phyloP scores from a whole-genome alignment of 1,284 basidiomycete genomes.

The Psilocybe mexicana region DNA sequence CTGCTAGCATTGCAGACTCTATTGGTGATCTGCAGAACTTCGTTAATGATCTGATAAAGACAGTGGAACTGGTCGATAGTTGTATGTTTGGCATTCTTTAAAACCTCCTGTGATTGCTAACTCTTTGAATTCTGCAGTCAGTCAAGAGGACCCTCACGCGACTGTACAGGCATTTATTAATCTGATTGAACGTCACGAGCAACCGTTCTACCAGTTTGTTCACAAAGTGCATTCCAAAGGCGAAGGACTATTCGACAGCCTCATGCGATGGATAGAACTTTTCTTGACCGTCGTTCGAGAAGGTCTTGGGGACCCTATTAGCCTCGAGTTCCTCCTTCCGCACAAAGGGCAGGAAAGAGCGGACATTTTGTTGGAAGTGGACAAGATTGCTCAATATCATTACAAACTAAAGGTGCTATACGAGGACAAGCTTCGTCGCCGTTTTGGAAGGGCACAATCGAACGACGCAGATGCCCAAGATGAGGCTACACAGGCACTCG shows the following conservation, averaged over 20 bases:
- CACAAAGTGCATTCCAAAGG: conserved; percentile 99
- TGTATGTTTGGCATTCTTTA: conserved; percentile 49
- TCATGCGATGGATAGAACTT: conserved; percentile 97
- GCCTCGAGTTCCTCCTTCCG: conserved; percentile 86
- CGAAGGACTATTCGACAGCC: conserved; percentile 87
- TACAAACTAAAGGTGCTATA: conserved; percentile 90
- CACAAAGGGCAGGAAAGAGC: conserved; percentile 73
- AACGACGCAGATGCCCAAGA: conserved; percentile 66
- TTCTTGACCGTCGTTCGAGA: conserved; percentile 94
- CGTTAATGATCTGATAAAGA: conserved; percentile 93
- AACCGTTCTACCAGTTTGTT: conserved; percentile 95
- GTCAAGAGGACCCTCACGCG: conserved; percentile 79
- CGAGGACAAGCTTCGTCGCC: conserved; percentile 82
- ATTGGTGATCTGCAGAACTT: conserved; percentile 92
- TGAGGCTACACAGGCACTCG: conserved; percentile 75
- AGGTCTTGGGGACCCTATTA: conserved; percentile 74
- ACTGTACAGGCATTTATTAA: conserved; percentile 96
- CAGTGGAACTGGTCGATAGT: conserved; percentile 91
- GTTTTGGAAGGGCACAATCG: conserved; percentile 63
- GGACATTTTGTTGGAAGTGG: conserved; percentile 82
- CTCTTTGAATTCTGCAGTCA: conserved; percentile 49
- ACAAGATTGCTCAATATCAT: conserved; percentile 86
- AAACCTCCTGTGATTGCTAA: background rate
- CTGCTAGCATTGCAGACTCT: conserved; percentile 96
- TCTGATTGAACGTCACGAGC: conserved; percentile 92